Percentiles rank a stretch among this genome's conserved stretches.
Evolutionary conservation across 2,329 filamentous ascomycete species (phyloP).

Genomic region (Fusarium newnesense): DNA sequence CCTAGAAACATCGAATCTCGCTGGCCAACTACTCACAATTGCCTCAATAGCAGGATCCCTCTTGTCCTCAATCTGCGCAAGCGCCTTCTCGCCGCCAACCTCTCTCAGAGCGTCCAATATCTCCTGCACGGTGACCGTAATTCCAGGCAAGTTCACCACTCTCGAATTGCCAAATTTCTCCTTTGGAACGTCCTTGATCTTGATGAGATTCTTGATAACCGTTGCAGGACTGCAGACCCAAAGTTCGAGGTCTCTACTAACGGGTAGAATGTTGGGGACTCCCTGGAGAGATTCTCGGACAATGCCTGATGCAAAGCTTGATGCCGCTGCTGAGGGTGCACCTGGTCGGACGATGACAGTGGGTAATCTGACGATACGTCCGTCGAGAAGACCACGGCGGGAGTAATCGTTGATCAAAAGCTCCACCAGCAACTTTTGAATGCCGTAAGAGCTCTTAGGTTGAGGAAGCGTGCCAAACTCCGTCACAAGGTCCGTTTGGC

Average conservation of each 20-base stretch:
- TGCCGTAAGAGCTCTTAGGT: constrained; percentile 68
- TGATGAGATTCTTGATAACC: constrained; percentile 59
- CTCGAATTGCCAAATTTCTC: constrained; percentile 52
- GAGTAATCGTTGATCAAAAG: constrained; percentile 48
- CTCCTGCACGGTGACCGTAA: constrained; percentile 62
- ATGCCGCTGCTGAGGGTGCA: constrained; percentile 68
- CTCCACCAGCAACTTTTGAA: constrained; percentile 71
- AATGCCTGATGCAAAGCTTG: constrained; percentile 69
- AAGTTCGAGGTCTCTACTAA: constrained; percentile 56
- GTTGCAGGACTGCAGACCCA: constrained; percentile 65
- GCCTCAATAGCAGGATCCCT: constrained; percentile 57
- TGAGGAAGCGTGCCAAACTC: constrained; percentile 48
- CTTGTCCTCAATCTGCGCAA: constrained; percentile 57
- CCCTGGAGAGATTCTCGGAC: constrained; percentile 65
- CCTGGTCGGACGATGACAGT: constrained; percentile 71
- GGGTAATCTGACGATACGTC: constrained; percentile 65
- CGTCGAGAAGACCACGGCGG: constrained; percentile 65
- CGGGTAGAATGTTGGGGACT: constrained; percentile 56
- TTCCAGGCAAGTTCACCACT: constrained; percentile 62
- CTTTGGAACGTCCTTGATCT: constrained; percentile 53
- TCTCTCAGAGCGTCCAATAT: constrained; percentile 61
- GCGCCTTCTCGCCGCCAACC: constrained; percentile 58
- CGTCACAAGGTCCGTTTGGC: constrained; percentile 41
- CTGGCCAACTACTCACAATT: constrained; percentile 65
- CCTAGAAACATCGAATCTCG: constrained; percentile 59